phyloP scores from a whole-genome alignment of 2,329 filamentous ascomycete species.

The Cladorrhinum sp. region DNA sequence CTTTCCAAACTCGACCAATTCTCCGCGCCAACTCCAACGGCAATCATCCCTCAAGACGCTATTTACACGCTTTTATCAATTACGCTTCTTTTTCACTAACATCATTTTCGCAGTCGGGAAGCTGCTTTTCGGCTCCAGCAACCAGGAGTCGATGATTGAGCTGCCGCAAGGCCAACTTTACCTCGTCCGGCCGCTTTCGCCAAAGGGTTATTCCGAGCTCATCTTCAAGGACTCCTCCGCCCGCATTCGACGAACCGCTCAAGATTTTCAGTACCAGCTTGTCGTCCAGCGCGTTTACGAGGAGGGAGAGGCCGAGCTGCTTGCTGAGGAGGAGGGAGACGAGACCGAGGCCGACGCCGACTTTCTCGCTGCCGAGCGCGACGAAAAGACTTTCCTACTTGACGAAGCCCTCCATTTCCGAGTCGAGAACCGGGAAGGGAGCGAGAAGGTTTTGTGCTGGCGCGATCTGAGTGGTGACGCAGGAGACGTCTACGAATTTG shows the following conservation, averaged over 20 bases:
- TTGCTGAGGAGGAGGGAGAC: constrained; percentile 85
- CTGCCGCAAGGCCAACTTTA: constrained; percentile 95
- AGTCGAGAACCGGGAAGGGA: constrained; percentile 73
- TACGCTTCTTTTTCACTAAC: not conserved
- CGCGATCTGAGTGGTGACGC: constrained; percentile 89
- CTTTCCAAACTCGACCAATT: not conserved
- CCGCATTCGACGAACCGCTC: constrained; percentile 85
- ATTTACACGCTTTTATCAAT: not conserved
- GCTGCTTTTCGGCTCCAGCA: constrained; percentile 81
- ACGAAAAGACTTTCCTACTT: constrained; percentile 97
- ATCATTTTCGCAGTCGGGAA: constrained; percentile 66
- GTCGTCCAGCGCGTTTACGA: constrained; percentile 96
- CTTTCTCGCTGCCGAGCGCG: constrained; percentile 73
- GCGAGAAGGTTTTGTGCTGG: constrained; percentile 89
- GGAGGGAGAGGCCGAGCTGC: constrained; percentile 88
- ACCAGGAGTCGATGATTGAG: constrained; percentile 90
- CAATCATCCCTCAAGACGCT: not conserved
- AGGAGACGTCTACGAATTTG: constrained; percentile 96
- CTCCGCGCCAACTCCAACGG: not conserved
- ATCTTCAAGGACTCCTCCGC: constrained; percentile 97
- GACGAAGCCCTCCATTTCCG: constrained; percentile 88
- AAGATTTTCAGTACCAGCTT: constrained; percentile 96
- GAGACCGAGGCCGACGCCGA: constrained; percentile 75
- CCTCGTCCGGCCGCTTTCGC: constrained; percentile 88
- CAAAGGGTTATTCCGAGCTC: constrained; percentile 97